Evolutionary conservation across 192 early-diverging fungal species (phyloP), one percentile per base, ranked within the genome.

Genomic region (Gaertneriomyces semiglobifer): DNA sequence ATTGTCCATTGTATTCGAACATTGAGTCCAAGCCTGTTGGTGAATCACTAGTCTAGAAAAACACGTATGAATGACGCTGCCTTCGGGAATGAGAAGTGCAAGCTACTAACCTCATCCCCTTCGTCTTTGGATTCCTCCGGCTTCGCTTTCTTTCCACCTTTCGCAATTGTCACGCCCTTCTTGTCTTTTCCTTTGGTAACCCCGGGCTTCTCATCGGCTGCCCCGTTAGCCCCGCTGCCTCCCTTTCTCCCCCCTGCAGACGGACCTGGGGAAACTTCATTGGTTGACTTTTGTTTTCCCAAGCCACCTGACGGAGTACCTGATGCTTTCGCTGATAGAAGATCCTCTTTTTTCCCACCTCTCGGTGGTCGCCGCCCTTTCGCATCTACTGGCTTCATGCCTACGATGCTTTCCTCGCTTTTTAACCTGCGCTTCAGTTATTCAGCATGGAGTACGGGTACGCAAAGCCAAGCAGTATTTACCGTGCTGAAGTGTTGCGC

Each of bases 1-100:
- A 77, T 61, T 84, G 79, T 12, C 75, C 75, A 62, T 81, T 79
- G 53, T 71, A 61, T 61, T 84, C 82, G 65, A 84, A 84, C 69
- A 81, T 76, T 51, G 82, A 79, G 50, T 84, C 82, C 7, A 63
- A 47, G 7, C 56, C 43, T 40, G 66, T 20, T 11, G 57, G 40
- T 52, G 62, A 11, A 11, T 71, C 69, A 18, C 40, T 20, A 0
- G 38, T 44, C 68, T 69, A 18, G 25, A 33, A 33, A 33, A 33
- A 33, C 25, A 33, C 25, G 25, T 33, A 33, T 33, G 25, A 33
- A 33, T 33, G 2, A 33, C 2, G 25, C 25, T 33, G 25, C 25
- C 25, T 33, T 2, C 25, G 25, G 25, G 25, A 33, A 33, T 33
- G 25, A 12, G 6, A 57, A 19, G 5, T 40, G 62, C 3, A 12